Conservation (phyloP, 148 eudicot genomes). For the Persicaria tinctoria region DNA sequence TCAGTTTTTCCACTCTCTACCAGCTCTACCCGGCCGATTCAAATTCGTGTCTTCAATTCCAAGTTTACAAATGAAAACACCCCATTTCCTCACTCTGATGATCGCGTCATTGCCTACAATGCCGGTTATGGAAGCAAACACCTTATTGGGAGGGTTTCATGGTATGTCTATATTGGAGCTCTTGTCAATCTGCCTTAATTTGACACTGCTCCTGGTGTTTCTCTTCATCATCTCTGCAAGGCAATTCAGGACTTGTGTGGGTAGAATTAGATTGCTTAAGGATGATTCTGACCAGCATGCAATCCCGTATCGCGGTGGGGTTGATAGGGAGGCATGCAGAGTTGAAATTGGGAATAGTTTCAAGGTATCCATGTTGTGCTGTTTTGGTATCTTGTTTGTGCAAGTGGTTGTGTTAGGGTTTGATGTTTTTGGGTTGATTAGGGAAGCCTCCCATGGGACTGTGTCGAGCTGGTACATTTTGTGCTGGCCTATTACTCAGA, state of each 20-base stretch:
- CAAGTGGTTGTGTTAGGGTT: constrained; percentile 60
- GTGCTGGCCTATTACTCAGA: constrained; percentile 62
- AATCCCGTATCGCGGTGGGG: constrained; percentile 23
- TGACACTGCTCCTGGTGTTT: constrained; percentile 53
- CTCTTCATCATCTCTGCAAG: constrained; percentile 58
- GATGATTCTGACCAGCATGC: constrained; percentile 43
- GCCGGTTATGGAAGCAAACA: constrained; percentile 16
- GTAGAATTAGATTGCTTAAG: constrained; percentile 48
- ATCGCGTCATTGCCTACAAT: constrained; percentile 13
- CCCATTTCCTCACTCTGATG: constrained; percentile 24
- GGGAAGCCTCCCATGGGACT: constrained; percentile 40
- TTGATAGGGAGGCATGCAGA: constrained; percentile 42
- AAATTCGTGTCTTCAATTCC: constrained; percentile 13
- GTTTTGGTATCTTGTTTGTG: constrained; percentile 68
- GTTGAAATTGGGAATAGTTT: constrained; percentile 44
- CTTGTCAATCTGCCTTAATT: constrained; percentile 56
- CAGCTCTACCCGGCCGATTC: constrained; percentile 9
- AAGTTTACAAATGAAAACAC: constrained; percentile 26
- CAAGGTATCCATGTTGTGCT: constrained; percentile 57
- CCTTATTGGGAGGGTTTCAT: constrained; percentile 24
- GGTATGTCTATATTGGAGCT: constrained; percentile 53
- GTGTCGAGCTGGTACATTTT: constrained; percentile 38
- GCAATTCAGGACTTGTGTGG: constrained; percentile 47
- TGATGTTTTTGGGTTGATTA: constrained; percentile 52
- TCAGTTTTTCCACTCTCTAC: constrained; percentile 2